These are phyloP conservation scores for Mesembryanthemum crystallinum DNA, from an alignment of 148 eudicot species.

Conservation along the genomic window DNA sequence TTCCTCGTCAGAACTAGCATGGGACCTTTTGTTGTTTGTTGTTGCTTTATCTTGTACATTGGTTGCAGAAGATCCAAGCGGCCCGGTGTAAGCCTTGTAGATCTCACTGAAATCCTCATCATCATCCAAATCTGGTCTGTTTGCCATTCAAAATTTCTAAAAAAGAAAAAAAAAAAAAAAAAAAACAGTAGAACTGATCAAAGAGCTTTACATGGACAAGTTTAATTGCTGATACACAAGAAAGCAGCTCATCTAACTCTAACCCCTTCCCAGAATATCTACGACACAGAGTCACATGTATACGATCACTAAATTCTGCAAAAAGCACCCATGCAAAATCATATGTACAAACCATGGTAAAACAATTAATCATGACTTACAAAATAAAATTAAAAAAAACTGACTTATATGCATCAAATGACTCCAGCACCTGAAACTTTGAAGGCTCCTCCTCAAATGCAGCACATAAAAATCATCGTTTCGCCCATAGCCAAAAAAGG, in stretches of 20 bases:
- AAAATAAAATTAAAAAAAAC: too few relatives aligned
- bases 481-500: too few relatives aligned
- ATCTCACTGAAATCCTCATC: slow-evolving; percentile 95
- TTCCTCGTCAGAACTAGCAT: slow-evolving; percentile 73
- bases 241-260: neutral
- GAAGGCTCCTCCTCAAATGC: too few relatives aligned
- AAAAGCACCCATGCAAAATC: too few relatives aligned
- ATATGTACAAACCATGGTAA: too few relatives aligned
- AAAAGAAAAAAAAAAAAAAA: neutral
- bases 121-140: slow-evolving; percentile 62
- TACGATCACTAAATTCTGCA: too few relatives aligned
- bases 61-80: slow-evolving; percentile 56
- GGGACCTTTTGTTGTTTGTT: slow-evolving; percentile 53
- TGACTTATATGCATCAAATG: too few relatives aligned
- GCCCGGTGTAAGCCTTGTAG: slow-evolving; percentile 96
- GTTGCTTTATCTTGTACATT: slow-evolving; percentile 47
- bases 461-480: too few relatives aligned
- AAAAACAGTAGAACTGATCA: neutral
- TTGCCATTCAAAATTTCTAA: slow-evolving; percentile 43
- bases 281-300: too few relatives aligned
- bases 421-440: too few relatives aligned
- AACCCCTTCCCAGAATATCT: neutral
- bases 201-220: neutral
- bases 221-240: neutral
- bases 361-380: too few relatives aligned